Conservation (phyloP, 1,284 basidiomycete species). For the Sphaerobolus stellatus region DNA sequence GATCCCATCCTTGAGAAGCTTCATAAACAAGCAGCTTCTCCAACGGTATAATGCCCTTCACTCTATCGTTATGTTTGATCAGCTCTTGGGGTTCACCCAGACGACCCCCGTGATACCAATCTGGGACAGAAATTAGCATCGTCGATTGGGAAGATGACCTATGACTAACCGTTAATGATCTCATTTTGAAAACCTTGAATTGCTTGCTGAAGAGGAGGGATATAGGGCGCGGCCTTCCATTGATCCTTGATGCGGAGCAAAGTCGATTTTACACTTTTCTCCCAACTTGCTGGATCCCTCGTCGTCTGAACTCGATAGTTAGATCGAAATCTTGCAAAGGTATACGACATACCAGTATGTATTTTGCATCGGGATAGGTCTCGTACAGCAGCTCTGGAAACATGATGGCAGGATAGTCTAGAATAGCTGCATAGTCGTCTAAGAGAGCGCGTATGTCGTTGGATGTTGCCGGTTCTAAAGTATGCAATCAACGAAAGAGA, state of each 20-base stretch:
- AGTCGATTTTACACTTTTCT: background rate
- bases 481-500: no score
- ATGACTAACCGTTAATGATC: no score
- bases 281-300: background rate
- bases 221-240: no score
- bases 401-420: slow-evolving; percentile 1
- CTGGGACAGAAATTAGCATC: no score
- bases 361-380: slow-evolving; percentile 9
- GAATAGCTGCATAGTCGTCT: background rate
- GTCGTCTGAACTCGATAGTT: background rate
- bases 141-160: no score
- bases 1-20: background rate
- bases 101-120: no score
- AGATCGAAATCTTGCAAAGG: no score
- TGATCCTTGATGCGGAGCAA: background rate
- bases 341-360: slow-evolving; percentile 1
- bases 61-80: background rate
- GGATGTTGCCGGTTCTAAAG: background rate
- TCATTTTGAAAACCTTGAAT: no score
- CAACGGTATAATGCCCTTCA: background rate
- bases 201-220: no score
- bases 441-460: slow-evolving; percentile 1
- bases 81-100: no score
- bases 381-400: background rate
- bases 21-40: background rate